Conservation (phyloP, 345 rosid species). For the Linum trigynum region DNA sequence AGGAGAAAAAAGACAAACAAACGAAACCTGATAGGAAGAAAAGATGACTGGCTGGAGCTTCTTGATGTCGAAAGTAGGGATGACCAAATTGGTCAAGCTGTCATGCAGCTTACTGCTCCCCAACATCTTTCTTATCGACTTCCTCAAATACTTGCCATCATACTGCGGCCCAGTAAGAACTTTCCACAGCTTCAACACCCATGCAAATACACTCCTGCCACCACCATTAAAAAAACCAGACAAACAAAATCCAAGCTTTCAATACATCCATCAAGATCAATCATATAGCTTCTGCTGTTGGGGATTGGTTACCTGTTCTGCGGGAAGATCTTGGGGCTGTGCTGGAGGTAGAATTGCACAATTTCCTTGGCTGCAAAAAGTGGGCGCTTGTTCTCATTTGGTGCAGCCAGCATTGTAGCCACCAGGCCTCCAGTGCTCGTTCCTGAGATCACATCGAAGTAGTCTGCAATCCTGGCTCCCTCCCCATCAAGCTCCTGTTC, state of each 20-base stretch:
- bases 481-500: slow-evolving; percentile 47
- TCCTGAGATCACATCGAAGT: slow-evolving; percentile 64
- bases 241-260: neutral
- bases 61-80: slow-evolving; percentile 66
- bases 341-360: slow-evolving; percentile 48
- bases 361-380: slow-evolving; percentile 40
- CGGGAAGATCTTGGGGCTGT: slow-evolving; percentile 60
- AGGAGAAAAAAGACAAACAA: neutral
- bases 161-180: slow-evolving; percentile 55
- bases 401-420: slow-evolving; percentile 50
- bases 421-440: slow-evolving; percentile 72
- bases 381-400: slow-evolving; percentile 41
- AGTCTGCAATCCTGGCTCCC: slow-evolving; percentile 54
- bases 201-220: slow-evolving; percentile 30
- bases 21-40: slow-evolving; percentile 41
- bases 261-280: neutral
- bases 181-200: slow-evolving; percentile 29
- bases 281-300: too few species aligned
- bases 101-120: slow-evolving; percentile 41
- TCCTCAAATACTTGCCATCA: slow-evolving; percentile 46
- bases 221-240: neutral
- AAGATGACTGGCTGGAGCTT: slow-evolving; percentile 57
- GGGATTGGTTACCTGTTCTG: slow-evolving; percentile 44
- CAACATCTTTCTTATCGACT: slow-evolving; percentile 21
- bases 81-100: slow-evolving; percentile 50